phyloP scores from a whole-genome alignment of 2,329 filamentous ascomycete species.

The Colletotrichum australisinense region DNA sequence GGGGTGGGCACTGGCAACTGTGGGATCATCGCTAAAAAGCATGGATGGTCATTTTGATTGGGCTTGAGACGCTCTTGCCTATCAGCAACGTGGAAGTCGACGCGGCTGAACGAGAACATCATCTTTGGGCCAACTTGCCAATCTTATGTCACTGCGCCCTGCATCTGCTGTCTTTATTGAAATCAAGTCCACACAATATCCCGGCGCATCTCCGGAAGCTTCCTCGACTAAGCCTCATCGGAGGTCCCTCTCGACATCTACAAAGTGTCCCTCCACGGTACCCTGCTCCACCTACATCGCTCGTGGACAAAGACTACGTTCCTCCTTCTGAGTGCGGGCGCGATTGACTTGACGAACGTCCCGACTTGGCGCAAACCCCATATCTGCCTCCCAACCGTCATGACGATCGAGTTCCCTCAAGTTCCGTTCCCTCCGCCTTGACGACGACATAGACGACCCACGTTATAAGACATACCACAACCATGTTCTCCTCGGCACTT shows the following conservation, averaged over 20 bases:
- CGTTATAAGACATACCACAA: conserved; percentile 40
- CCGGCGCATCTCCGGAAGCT: background rate
- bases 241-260: background rate
- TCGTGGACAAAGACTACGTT: conserved; percentile 12
- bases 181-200: background rate
- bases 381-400: conserved; percentile 29
- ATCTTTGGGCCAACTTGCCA: conserved; percentile 24
- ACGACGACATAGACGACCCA: conserved; percentile 34
- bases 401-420: conserved; percentile 36
- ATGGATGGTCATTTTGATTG: conserved; percentile 24
- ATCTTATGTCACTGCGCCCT: background rate
- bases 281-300: conserved; percentile 14
- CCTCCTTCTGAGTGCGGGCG: background rate
- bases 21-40: conserved; percentile 32
- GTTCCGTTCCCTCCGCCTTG: conserved; percentile 28
- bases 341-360: conserved; percentile 7
- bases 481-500: conserved; percentile 92
- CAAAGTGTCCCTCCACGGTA: background rate
- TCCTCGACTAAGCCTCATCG: background rate
- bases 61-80: conserved; percentile 29
- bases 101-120: conserved; percentile 28
- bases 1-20: conserved; percentile 6
- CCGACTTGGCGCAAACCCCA: conserved; percentile 31
- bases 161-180: background rate
- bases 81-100: conserved; percentile 32